phyloP scores from a whole-genome alignment of 495 filamentous ascomycete genomes.

The Pyrenula massariospora region DNA sequence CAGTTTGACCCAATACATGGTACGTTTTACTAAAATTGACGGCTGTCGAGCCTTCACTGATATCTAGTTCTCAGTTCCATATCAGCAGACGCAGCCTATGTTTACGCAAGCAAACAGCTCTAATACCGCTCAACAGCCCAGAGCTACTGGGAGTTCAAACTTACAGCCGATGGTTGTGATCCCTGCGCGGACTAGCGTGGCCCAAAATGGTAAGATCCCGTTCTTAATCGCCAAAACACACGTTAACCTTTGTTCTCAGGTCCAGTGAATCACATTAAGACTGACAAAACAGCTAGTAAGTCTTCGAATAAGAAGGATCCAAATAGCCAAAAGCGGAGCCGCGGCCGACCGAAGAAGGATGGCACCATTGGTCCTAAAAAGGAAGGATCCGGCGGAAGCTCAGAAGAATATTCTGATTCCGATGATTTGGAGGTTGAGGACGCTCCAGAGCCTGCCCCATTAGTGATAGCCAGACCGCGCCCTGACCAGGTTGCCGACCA shows the following conservation, averaged over 20 bases:
- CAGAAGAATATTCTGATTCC: conserved; percentile 22
- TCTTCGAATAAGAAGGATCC: not conserved
- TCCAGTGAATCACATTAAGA: not conserved
- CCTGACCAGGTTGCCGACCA: conserved; percentile 1
- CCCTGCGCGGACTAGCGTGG: not conserved
- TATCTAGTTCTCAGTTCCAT: no score
- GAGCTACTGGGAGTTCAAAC: not conserved
- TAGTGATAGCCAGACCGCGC: conserved; percentile 37
- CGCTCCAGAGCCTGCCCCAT: conserved; percentile 35
- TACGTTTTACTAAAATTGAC: no score
- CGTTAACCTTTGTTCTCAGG: no score
- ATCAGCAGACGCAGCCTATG: not conserved
- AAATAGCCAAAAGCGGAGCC: not conserved
- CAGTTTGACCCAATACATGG: not conserved
- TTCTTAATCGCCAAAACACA: no score
- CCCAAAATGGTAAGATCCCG: not conserved
- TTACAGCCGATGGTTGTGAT: not conserved
- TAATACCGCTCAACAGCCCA: not conserved
- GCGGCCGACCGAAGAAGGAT: not conserved
- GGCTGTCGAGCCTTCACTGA: no score
- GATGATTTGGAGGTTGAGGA: conserved; percentile 34
- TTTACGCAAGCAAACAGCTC: not conserved
- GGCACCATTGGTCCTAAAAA: not conserved
- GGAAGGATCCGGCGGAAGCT: conserved; percentile 21
- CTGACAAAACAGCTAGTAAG: not conserved